Conservation (phyloP, 2,329 filamentous ascomycete species). For the Nemania diffusa region DNA sequence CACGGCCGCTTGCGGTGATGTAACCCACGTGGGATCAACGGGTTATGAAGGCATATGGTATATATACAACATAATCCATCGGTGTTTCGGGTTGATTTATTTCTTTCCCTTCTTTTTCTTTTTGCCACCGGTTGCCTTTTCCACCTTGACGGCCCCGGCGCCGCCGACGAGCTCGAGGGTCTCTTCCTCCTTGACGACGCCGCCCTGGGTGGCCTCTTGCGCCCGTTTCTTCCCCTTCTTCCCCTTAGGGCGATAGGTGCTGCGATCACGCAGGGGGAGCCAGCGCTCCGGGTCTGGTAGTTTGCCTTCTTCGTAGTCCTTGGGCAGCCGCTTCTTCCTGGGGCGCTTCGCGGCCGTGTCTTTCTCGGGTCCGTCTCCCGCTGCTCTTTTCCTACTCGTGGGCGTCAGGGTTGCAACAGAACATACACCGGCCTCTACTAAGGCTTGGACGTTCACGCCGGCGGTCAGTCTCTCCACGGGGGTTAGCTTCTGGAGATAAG, state of each 20-base stretch:
- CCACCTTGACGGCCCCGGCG: constrained; percentile 71
- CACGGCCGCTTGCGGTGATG: background rate
- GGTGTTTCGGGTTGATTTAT: constrained; percentile 52
- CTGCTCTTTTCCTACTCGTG: constrained; percentile 61
- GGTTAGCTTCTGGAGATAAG: constrained; percentile 67
- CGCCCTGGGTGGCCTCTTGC: constrained; percentile 84
- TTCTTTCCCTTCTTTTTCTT: constrained; percentile 60
- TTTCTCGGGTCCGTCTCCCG: constrained; percentile 51
- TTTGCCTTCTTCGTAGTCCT: constrained; percentile 80
- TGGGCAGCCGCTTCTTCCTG: constrained; percentile 70
- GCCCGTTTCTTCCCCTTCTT: constrained; percentile 91
- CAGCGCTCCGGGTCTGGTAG: constrained; percentile 90
- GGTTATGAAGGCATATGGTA: background rate
- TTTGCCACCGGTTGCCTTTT: constrained; percentile 62
- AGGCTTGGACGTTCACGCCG: constrained; percentile 68
- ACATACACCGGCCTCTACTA: constrained; percentile 75
- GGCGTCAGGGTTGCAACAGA: constrained; percentile 55
- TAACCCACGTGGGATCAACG: background rate
- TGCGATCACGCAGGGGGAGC: constrained; percentile 89
- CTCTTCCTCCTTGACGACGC: constrained; percentile 78
- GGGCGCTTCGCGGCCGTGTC: constrained; percentile 62
- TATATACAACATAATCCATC: constrained; percentile 2
- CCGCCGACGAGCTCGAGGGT: constrained; percentile 72
- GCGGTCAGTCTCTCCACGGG: constrained; percentile 70
- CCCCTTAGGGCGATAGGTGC: constrained; percentile 88